A percentile compares a stretch with the other conserved stretches of the same genome.
Conservation (phyloP, 495 filamentous ascomycete genomes). For the Articulospora tetracladia region DNA sequence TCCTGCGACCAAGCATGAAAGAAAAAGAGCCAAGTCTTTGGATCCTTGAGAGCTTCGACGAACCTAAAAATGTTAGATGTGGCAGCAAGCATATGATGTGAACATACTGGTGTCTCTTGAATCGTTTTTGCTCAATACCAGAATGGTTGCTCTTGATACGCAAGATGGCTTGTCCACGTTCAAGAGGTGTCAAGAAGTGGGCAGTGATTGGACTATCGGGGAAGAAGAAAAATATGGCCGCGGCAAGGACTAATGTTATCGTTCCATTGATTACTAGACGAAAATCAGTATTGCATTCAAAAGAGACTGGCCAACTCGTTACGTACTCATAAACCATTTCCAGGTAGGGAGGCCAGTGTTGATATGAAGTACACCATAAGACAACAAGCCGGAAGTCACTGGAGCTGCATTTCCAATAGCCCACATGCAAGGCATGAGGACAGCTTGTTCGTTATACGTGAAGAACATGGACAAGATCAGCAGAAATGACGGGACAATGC, state of each 20-base stretch:
- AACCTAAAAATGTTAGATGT: slow-evolving; percentile 20
- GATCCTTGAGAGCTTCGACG: slow-evolving; percentile 54
- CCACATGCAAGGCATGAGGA: slow-evolving; percentile 50
- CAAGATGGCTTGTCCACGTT: slow-evolving; percentile 54
- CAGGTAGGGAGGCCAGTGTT: neutral
- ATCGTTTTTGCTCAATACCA: slow-evolving; percentile 67
- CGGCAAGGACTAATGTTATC: slow-evolving; percentile 52
- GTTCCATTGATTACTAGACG: slow-evolving; percentile 59
- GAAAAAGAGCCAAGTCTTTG: slow-evolving; percentile 41
- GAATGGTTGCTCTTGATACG: slow-evolving; percentile 62
- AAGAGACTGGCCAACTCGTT: slow-evolving; percentile 23
- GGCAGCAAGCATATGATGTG: neutral
- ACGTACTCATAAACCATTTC: slow-evolving; percentile 5
- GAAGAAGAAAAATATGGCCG: slow-evolving; percentile 57
- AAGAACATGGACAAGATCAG: slow-evolving; percentile 59
- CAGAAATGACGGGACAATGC: slow-evolving; percentile 55
- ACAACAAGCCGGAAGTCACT: slow-evolving; percentile 27
- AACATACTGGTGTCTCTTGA: slow-evolving; percentile 53
- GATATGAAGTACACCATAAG: slow-evolving; percentile 6
- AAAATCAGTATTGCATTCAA: too few relatives aligned
- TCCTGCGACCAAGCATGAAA: slow-evolving; percentile 6
- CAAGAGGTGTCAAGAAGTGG: slow-evolving; percentile 58
- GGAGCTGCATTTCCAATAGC: slow-evolving; percentile 59
- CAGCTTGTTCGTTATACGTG: slow-evolving; percentile 53
- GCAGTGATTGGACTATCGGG: slow-evolving; percentile 69